Base-by-base conservation (phyloP, 2,329 filamentous ascomycete species). In the Daldinia sp. region DNA sequence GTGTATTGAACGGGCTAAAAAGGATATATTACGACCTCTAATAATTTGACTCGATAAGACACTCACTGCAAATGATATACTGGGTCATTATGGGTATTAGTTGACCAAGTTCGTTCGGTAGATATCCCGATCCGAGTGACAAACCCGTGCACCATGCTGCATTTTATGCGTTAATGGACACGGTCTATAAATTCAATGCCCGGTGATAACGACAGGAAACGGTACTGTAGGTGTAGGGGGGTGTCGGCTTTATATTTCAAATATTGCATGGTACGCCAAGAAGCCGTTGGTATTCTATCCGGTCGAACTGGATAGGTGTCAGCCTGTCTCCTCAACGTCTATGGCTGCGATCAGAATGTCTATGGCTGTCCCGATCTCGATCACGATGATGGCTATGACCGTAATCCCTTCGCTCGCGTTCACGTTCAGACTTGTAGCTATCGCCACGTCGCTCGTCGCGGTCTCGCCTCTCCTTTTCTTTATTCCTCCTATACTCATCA, bases 401-500 rank as follows among this genome's bases (percentile, higher is more conserved):
- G 15, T 71, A 59, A 45, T 61, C 71, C 51, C 78, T 76, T 49
- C 77, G 72, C 63, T 82, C 81, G 17, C 78, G 72, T 8, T 83
- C 80, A 2, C 79, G 73, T 63, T 83, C 81, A 19, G 76, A 74
- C 68, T 83, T 84, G 65, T 85, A 83, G 68, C 77, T 78, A 54
- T 76, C 74, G 13, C 72, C 72, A 49, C 76, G 67, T 37, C 79
- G 79, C 45, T 81, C 77, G 27, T 81, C 79, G 3, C 77, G 68
- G 45, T 77, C 74, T 55, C 77, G 74, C 37, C 75, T 74, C 59
- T 83, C 81, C 64, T 79, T 83, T 48, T 78, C 76, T 63, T 78
- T 79, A 32, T 76, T 78, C 67, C 80, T 76, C 23, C 77, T 76
- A 61, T 86, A 86, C 49, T 86, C 83, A 21, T 83, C 78, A 10